phyloP scores from a whole-genome alignment of 768 basidiomycete genomes.

The Lactarius akahatsu region DNA sequence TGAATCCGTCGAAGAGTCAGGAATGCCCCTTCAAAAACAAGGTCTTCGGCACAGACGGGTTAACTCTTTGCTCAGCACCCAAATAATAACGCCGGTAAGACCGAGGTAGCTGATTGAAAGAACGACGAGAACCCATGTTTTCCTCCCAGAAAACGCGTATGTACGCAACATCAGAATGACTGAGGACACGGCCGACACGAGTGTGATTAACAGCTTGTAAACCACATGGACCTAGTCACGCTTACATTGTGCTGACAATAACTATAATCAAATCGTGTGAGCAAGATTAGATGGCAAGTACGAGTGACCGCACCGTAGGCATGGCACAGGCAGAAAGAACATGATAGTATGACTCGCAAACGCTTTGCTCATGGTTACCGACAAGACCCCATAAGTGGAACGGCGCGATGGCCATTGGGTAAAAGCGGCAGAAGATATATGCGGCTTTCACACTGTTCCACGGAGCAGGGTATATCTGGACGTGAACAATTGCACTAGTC shows the following conservation, averaged over 20 bases:
- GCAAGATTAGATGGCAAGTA: background rate
- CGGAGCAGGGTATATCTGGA: slow-evolving; percentile 20
- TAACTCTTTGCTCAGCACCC: slow-evolving; percentile 15
- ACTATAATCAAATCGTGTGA: slow-evolving; percentile 11
- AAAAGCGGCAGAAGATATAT: slow-evolving; percentile 28
- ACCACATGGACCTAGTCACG: background rate
- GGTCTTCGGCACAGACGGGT: background rate
- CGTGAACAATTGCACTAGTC: background rate
- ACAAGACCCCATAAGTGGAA: slow-evolving; percentile 23
- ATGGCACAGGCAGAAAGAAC: slow-evolving; percentile 18
- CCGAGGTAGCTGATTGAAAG: slow-evolving; percentile 5
- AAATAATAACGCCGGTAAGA: slow-evolving; percentile 12
- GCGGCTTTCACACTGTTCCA: slow-evolving; percentile 25
- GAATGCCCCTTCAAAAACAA: background rate
- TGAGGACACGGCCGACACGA: background rate
- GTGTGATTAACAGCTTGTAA: slow-evolving; percentile 1
- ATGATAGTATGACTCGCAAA: slow-evolving; percentile 11
- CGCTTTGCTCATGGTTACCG: background rate
- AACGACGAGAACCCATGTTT: background rate
- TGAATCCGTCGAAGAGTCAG: slow-evolving; percentile 2
- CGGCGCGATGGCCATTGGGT: slow-evolving; percentile 17
- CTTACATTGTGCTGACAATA: slow-evolving; percentile 24
- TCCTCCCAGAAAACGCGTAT: slow-evolving; percentile 25
- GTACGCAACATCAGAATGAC: slow-evolving; percentile 28
- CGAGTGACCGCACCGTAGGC: slow-evolving; percentile 16